phyloP scores from a whole-genome alignment of 129 eudicot genomes.

The Tanacetum coccineum region DNA sequence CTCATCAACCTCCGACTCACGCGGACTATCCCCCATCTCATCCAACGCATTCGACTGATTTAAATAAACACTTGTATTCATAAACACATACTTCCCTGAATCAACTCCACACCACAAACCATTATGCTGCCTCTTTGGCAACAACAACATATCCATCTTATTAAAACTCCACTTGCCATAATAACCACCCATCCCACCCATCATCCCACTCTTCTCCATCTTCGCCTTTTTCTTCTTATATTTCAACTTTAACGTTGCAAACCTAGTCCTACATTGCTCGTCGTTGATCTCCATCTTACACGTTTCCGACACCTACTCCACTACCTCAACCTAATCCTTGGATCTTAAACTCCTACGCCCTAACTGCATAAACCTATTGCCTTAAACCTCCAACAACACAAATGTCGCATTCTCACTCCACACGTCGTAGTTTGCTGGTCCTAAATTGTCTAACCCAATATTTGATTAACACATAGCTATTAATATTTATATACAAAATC shows the following conservation, averaged over 20 bases:
- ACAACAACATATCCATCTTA: constrained; percentile 94
- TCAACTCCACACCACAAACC: constrained; percentile 90
- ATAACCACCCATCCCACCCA: constrained; percentile 50
- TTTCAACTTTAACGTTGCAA: no score
- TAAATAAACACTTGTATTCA: constrained; percentile 75
- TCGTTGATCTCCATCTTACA: no score
- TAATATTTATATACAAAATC: no score
- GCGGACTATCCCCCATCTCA: constrained; percentile 94
- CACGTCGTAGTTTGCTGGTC: constrained; percentile 41
- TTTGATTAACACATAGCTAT: no score
- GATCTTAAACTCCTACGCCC: constrained; percentile 77
- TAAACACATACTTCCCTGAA: constrained; percentile 93
- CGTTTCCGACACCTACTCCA: constrained; percentile 67
- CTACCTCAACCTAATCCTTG: constrained; percentile 84
- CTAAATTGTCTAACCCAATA: no score
- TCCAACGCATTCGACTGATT: constrained; percentile 70
- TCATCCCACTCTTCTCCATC: constrained; percentile 65
- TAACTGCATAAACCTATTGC: constrained; percentile 63
- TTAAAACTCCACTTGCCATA: constrained; percentile 54
- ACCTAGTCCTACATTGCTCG: no score
- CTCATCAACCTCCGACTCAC: constrained; percentile 51
- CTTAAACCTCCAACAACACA: constrained; percentile 84
- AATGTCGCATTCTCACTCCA: constrained; percentile 73
- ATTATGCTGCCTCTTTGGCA: constrained; percentile 46
- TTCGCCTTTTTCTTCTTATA: constrained; percentile 72